Base-by-base conservation (phyloP, 169 alveolate species). In the Eimeria maxima region DNA sequence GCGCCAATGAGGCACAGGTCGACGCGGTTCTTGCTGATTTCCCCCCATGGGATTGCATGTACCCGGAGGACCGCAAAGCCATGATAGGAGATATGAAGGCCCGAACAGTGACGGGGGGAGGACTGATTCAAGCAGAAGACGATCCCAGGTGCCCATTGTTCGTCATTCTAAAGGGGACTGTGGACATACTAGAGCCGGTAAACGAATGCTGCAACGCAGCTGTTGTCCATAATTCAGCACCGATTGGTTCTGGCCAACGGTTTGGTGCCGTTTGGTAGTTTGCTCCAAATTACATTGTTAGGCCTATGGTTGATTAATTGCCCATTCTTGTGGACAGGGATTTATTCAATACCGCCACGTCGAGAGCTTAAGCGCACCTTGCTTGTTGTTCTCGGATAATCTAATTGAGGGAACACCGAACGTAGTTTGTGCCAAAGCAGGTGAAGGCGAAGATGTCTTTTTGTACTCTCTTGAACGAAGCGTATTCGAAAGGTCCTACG, bases 91-190 rank as follows among this genome's bases (percentile, higher is more conserved):
- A 94, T n/a, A 81, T 94, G 96, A 63, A 55, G 50, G 22, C 71
- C 27, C 65, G 78, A 27, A 63, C 83, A n/a, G 90, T 81, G 27
- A 71, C 53, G 13, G 38, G 63, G 13, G 96, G 67, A 16, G 81
- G 84, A 55, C 50, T 76, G 14, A 83, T 94, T 83, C 96, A 94
- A 42, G 90, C 69, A 73, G 96, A 88, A 60, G 80, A 81, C 4
- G 96, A 94, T 38, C 78, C 44, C 63, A 57, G 20, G n/a, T 94
- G 96, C 74, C 96, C 96, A 8, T 83, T 94, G 33, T 94, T 83
- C 53, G 65, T 94, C 78, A 29, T 94, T 69, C 44, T 84, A 14
- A 67, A 45, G 27, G 96, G 96, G 27, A 67, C 90, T 18, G 94
- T 94, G 22, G 73, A 84, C 57, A 88, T 94, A 13, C 50, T 94